phyloP scores from a whole-genome alignment of 371 early-diverging fungal species.

The Smittium culicis region DNA sequence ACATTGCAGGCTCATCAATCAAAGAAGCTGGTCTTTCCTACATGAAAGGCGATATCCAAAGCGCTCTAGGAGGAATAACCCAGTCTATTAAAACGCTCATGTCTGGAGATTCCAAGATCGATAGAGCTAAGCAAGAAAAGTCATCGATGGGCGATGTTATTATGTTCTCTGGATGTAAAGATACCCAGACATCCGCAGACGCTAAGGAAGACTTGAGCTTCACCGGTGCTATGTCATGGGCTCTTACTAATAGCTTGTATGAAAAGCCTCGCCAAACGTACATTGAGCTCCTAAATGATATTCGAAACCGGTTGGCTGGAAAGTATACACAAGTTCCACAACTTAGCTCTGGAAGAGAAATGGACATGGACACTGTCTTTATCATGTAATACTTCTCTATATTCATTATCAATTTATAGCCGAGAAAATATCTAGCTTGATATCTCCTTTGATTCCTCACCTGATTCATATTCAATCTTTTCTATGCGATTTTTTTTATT shows the following conservation, averaged over 20 bases:
- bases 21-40: slow-evolving; percentile 18
- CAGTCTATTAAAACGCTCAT: slow-evolving; percentile 23
- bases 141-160: slow-evolving; percentile 60
- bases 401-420: no score
- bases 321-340: slow-evolving; percentile 72
- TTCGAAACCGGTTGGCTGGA: slow-evolving; percentile 48
- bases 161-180: slow-evolving; percentile 84
- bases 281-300: slow-evolving; percentile 51
- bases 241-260: slow-evolving; percentile 48
- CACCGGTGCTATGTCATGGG: slow-evolving; percentile 80
- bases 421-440: no score
- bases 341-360: slow-evolving; percentile 58
- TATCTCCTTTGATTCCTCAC: no score
- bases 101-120: slow-evolving; percentile 31
- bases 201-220: slow-evolving; percentile 35
- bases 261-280: slow-evolving; percentile 50
- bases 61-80: slow-evolving; percentile 14
- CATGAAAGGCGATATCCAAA: slow-evolving; percentile 15
- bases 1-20: slow-evolving; percentile 20
- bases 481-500: no score
- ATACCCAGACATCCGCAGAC: slow-evolving; percentile 81
- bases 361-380: slow-evolving; percentile 57
- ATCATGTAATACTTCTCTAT: slow-evolving; percentile 38
- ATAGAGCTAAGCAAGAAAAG: slow-evolving; percentile 34
- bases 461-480: no score